Evolutionary conservation across 1,139 yeast species (phyloP), one percentile per base, ranked within the genome.

Genomic region (Hyphopichia khmerensis): DNA sequence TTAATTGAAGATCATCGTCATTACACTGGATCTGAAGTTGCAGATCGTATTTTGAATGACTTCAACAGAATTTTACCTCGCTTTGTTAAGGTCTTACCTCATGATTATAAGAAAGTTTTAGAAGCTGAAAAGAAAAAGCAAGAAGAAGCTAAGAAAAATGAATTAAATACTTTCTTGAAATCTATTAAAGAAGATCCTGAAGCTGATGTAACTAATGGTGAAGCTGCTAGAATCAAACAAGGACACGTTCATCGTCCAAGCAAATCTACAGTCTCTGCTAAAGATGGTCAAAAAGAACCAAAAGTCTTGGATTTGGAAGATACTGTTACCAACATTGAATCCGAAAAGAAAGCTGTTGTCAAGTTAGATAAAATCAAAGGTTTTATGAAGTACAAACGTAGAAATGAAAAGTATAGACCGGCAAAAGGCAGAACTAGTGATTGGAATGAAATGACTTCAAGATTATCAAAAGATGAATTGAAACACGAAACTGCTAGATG

Each of bases 401-500:
- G 96, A 56, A 77, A 86, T 60, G 97, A 91, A 65, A 83, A 81
- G 60, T 89, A 93, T 77, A 80, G 98, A 67, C 74, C 80, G 37
- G 81, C 95, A 27, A 77, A 80, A 59, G 70, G 79, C 36, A 84
- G 99, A 68, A 77, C 91, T 44, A 77, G 76, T 59, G 98, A 93
- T 67, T 93, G 98, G 98, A 81, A 85, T 52, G 99, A 93, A 70
- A 78, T 93, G 67, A 84, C 95, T 16, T 70, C 80, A 15, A 82
- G 96, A 49, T 77, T 93, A 53, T 75, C 90, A 48, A 86, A 87
- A 67, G 91, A 87, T 43, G 98, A 93, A 53, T 83, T 93, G 61
- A 80, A 84, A 62, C 79, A 78, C 60, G 98, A 93, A 72, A 88
- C 98, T 44, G 97, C 98, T n/a, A 82, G 99, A 68, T 93, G 99